Conservation (phyloP, 2,329 filamentous ascomycete species). For the Ophiostoma pallidulum region DNA sequence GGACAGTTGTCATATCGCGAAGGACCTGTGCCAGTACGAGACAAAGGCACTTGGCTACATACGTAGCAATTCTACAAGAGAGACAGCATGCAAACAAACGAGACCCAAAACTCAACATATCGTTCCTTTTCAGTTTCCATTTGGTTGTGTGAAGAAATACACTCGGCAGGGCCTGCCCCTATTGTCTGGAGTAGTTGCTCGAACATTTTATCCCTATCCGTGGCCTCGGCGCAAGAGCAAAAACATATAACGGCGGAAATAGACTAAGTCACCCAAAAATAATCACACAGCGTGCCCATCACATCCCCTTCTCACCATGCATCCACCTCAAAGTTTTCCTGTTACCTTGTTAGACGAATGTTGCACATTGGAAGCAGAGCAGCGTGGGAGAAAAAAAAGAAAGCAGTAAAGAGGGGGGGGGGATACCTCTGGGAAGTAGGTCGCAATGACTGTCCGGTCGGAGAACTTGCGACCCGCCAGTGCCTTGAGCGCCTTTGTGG, state of each 20-base stretch:
- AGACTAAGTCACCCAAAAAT: neutral
- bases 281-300: neutral
- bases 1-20: too few species aligned
- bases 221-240: neutral
- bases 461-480: slow-evolving; percentile 93
- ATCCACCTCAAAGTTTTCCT: slow-evolving; percentile 91
- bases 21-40: too few species aligned
- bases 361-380: neutral
- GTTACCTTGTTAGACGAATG: slow-evolving; percentile 23
- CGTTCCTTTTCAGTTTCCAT: too few species aligned
- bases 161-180: too few species aligned
- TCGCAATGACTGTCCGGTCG: slow-evolving; percentile 90
- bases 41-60: too few species aligned
- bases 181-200: neutral
- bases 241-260: neutral
- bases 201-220: slow-evolving; percentile 7
- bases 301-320: slow-evolving; percentile 55
- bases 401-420: too few species aligned
- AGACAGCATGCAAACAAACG: too few species aligned
- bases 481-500: slow-evolving; percentile 77
- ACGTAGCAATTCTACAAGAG: too few species aligned
- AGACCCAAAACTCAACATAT: too few species aligned
- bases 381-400: too few species aligned
- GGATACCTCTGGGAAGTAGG: slow-evolving; percentile 82
- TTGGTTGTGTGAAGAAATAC: too few species aligned